Percentiles rank a stretch among this genome's conserved stretches.
phyloP scores from a whole-genome alignment of 2,329 filamentous ascomycete genomes.

The Penicillium sclerotiorum region DNA sequence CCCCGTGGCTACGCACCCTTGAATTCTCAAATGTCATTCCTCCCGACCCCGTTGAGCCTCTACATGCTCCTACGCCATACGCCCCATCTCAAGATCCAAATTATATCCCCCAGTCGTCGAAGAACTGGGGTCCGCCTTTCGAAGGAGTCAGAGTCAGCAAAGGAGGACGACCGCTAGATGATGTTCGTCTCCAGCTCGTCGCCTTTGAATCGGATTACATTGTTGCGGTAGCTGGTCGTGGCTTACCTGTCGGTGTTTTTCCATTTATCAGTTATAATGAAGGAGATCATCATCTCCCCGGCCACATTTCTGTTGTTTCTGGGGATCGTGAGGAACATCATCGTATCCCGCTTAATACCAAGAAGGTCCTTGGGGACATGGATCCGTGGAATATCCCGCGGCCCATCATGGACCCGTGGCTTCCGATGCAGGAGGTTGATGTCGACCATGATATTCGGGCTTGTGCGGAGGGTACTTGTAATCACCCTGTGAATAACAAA shows the following conservation, averaged over 20 bases:
- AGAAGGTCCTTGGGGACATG: conserved; percentile 18
- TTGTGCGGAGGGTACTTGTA: conserved; percentile 45
- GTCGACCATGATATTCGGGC: conserved; percentile 49
- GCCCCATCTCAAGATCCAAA: background rate
- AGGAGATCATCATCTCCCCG: conserved; percentile 10
- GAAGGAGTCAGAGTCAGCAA: conserved; percentile 54
- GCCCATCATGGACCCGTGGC: conserved; percentile 36
- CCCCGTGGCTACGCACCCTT: conserved; percentile 61
- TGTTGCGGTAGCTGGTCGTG: conserved; percentile 54
- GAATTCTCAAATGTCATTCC: conserved; percentile 63
- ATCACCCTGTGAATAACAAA: conserved; percentile 9
- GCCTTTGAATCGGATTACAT: conserved; percentile 62
- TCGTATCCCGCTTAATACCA: conserved; percentile 17
- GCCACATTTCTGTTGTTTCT: background rate
- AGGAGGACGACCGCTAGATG: conserved; percentile 49
- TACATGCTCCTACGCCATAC: conserved; percentile 9
- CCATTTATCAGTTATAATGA: conserved; percentile 3
- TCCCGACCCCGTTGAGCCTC: conserved; percentile 38
- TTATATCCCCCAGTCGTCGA: conserved; percentile 11
- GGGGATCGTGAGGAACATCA: background rate
- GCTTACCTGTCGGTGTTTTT: conserved; percentile 16
- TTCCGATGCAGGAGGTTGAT: conserved; percentile 47
- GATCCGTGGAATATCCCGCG: conserved; percentile 19
- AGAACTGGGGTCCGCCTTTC: conserved; percentile 41
- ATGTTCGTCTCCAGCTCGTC: conserved; percentile 61